Evolutionary conservation across 345 rosid species (phyloP).

Genomic region (Anacardium occidentale): DNA sequence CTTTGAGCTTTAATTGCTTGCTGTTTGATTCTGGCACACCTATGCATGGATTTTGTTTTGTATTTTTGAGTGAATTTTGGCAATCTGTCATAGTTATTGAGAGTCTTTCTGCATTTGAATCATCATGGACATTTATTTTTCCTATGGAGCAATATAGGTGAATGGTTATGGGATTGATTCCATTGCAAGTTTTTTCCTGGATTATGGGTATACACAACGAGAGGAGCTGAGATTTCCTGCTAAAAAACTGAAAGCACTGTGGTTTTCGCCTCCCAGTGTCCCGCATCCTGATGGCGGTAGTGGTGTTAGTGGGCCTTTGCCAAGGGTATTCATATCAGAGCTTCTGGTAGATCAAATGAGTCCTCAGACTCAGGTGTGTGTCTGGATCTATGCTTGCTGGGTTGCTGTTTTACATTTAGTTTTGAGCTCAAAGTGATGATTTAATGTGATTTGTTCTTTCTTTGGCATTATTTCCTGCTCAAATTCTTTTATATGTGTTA

Average conservation of each 20-base stretch:
- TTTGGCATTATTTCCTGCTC: background rate
- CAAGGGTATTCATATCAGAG: constrained; percentile 88
- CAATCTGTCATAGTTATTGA: background rate
- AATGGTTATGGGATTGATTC: constrained; percentile 81
- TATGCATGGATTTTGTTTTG: background rate
- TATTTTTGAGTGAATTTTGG: background rate
- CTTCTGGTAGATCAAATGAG: constrained; percentile 81
- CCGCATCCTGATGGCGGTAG: constrained; percentile 39
- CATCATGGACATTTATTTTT: background rate
- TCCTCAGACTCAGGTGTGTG: constrained; percentile 65
- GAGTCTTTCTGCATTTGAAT: background rate
- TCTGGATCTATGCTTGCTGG: background rate
- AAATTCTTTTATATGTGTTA: background rate
- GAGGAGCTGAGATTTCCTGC: constrained; percentile 91
- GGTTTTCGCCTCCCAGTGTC: constrained; percentile 83
- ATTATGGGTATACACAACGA: constrained; percentile 67
- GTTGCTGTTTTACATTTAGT: background rate
- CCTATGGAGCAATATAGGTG: constrained; percentile 37
- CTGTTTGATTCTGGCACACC: background rate
- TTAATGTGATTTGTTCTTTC: background rate
- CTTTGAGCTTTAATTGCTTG: background rate
- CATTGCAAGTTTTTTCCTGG: constrained; percentile 73
- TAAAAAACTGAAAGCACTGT: constrained; percentile 80
- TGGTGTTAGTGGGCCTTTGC: constrained; percentile 74
- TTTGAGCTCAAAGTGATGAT: constrained; percentile 6